phyloP scores from a whole-genome alignment of 495 filamentous ascomycete species.

The Penicillium goetzii region DNA sequence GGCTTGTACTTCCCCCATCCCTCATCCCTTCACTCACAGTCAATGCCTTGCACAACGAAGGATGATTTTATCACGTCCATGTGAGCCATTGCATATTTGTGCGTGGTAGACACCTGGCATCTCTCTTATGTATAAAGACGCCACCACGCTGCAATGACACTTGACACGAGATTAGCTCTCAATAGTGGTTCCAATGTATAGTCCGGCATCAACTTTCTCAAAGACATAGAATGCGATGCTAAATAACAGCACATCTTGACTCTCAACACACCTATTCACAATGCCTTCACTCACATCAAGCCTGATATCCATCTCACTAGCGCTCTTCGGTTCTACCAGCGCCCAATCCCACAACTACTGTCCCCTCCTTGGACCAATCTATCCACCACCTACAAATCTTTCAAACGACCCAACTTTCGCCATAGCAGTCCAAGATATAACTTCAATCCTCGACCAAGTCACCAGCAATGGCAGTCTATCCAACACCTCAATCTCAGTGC shows the following conservation, averaged over 20 bases:
- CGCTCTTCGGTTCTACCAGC: slow-evolving; percentile 5
- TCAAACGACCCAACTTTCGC: slow-evolving; percentile 4
- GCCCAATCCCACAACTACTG: slow-evolving; percentile 7
- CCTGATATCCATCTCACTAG: slow-evolving; percentile 4
- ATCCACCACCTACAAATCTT: slow-evolving; percentile 10
- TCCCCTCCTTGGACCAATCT: slow-evolving; percentile 19
- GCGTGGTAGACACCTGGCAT: neutral
- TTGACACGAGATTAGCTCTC: neutral
- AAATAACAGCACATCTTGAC: neutral
- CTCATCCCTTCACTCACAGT: neutral
- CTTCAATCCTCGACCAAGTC: slow-evolving; percentile 6
- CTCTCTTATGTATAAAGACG: neutral
- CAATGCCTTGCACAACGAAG: slow-evolving; percentile 1
- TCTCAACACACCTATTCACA: neutral
- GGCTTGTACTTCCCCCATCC: slow-evolving; percentile 7
- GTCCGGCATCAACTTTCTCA: no score
- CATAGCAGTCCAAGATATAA: slow-evolving; percentile 8
- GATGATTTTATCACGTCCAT: neutral
- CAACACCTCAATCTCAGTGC: slow-evolving; percentile 15
- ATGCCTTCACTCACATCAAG: slow-evolving; percentile 1
- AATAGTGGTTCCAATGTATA: neutral
- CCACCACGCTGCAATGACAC: neutral
- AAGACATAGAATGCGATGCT: neutral
- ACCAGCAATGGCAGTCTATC: slow-evolving; percentile 12
- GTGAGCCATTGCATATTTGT: neutral